Percentiles rank a stretch among this genome's conserved stretches.
Evolutionary conservation across 306 rosid genomes (phyloP).

Genomic region (Trifolium dubium): DNA sequence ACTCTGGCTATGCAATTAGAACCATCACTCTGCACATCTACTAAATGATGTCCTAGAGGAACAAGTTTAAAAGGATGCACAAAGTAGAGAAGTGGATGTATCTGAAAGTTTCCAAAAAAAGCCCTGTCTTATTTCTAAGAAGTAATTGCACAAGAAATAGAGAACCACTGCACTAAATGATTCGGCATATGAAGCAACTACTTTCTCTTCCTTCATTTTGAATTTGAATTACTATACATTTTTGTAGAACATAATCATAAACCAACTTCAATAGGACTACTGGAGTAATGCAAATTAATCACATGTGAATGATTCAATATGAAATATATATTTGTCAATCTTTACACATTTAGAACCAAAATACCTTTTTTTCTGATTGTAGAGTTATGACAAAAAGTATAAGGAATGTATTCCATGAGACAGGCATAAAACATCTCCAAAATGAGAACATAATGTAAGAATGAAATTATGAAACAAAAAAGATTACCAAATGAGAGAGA

Average conservation of each 20-base stretch:
- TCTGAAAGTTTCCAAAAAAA: background rate
- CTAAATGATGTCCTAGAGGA: conserved; percentile 24
- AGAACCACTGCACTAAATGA: background rate
- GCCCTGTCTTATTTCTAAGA: background rate
- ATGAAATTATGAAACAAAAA: conserved; percentile 5
- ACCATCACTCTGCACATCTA: conserved; percentile 5
- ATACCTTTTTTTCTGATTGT: conserved; percentile 5
- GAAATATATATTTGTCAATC: conserved; percentile 30
- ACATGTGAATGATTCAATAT: background rate
- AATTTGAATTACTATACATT: conserved; percentile 8
- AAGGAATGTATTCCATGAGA: conserved; percentile 8
- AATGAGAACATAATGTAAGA: conserved; percentile 26
- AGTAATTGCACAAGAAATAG: conserved; percentile 31
- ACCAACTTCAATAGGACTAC: conserved; percentile 12
- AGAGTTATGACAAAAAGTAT: conserved; percentile 25
- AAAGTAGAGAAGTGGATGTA: background rate
- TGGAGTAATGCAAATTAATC: conserved; percentile 19
- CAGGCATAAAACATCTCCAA: conserved; percentile 34
- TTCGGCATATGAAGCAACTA: conserved; percentile 13
- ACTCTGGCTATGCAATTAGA: conserved; percentile 9
- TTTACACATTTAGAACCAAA: conserved; percentile 9
- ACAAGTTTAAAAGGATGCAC: background rate
- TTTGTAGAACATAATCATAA: conserved; percentile 11
- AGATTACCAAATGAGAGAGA: conserved; percentile 34
- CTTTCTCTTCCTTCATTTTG: conserved; percentile 9